Percentiles rank a stretch among this genome's conserved stretches.
These are phyloP conservation scores for Xylariales sp. DNA, from an alignment of 2,329 filamentous ascomycete genomes.

Conservation along the genomic window DNA sequence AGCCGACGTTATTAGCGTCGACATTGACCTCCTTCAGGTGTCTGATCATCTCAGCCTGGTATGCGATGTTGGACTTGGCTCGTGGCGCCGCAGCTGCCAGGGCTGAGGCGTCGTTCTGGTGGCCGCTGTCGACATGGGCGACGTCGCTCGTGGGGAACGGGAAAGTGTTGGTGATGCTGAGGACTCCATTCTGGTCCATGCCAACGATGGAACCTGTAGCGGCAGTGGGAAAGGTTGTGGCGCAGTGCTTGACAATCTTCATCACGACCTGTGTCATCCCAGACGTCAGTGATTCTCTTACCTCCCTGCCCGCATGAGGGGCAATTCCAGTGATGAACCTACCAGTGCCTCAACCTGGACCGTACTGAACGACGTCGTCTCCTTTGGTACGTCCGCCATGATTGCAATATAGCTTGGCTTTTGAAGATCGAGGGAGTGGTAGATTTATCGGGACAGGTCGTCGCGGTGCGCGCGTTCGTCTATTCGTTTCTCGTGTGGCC, in stretches of 20 bases:
- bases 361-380: constrained; percentile 72
- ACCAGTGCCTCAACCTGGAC: constrained; percentile 95
- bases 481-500: neutral
- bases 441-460: no score
- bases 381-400: constrained; percentile 59
- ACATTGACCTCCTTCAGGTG: constrained; percentile 96
- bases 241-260: constrained; percentile 97
- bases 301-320: constrained; percentile 16
- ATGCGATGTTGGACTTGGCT: constrained; percentile 81
- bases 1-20: constrained; percentile 95
- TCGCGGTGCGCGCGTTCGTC: neutral
- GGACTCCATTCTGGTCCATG: constrained; percentile 76
- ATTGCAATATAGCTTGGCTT: constrained; percentile 30
- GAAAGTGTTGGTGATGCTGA: constrained; percentile 94
- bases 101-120: constrained; percentile 71
- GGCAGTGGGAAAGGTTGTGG: constrained; percentile 78
- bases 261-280: constrained; percentile 68
- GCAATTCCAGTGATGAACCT: constrained; percentile 39
- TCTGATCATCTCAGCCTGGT: constrained; percentile 96
- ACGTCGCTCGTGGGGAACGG: constrained; percentile 83
- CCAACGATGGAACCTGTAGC: constrained; percentile 89
- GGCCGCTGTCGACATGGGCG: constrained; percentile 57
- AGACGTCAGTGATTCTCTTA: constrained; percentile 4
- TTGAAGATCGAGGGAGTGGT: neutral
- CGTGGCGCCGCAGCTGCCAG: constrained; percentile 84